Evolutionary conservation across 768 basidiomycete species (phyloP), one percentile per base, ranked within the genome.

Genomic region (Tephrocybe sp.): DNA sequence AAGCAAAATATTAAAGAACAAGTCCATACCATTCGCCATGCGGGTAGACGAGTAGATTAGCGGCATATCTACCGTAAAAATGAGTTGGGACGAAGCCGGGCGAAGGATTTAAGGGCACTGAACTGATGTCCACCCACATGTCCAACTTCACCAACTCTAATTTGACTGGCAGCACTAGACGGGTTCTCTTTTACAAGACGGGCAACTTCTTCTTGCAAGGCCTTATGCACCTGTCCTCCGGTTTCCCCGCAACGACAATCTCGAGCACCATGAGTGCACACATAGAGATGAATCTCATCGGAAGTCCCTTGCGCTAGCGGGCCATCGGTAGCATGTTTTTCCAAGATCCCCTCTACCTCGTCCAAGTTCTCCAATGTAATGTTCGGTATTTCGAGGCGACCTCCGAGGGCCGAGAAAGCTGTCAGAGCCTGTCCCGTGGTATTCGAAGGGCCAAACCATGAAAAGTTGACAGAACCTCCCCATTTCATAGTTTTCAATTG

Each of bases 121-220:
- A 62, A 63, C 90, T 88, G 76, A 66, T 94, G 91, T 21, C 89
- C 89, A 1, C 91, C 91, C 43, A 94, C 82, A 64, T 94, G 91
- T 2, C 78, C 86, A 5, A 85, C 78, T 54, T 89, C 82, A 3
- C 80, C 80, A 1, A 91, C 69, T 73, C 73, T 57, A 53, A 80
- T 51, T 31, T 60, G 54, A 5, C 52, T 55, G 1, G 64, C 60
- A 2, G 57, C 44, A 8, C 64, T 62, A 31, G n/a, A 37, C 1
- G 64, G 59, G 27, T 72, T 59, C 9, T 27, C 52, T 38, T 65
- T 52, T 18, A 61, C 64, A 42, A 74, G 72, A 33, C 60, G 65
- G 31, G 61, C 62, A 6, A 87, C 64, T 59, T 88, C 85, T 3
- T 71, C 67, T 15, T 69, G 67, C 22, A 94, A 61, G 2, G 81